phyloP scores from a whole-genome alignment of 2,329 filamentous ascomycete species.

The Ophiostoma tasmaniense region DNA sequence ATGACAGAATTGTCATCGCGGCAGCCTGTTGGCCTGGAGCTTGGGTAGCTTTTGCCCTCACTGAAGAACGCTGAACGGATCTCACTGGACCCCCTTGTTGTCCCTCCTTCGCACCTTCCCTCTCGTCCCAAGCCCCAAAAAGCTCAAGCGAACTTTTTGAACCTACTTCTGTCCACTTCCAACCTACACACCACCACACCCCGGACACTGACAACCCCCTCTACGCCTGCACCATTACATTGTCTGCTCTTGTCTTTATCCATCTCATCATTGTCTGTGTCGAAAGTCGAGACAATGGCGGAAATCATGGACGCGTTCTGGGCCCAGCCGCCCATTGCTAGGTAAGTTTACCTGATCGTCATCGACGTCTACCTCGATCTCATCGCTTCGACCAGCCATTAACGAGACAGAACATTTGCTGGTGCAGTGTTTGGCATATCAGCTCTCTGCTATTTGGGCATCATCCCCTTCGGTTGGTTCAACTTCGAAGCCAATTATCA shows the following conservation, averaged over 20 bases:
- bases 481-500: conserved; percentile 41
- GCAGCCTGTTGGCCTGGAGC: conserved; percentile 21
- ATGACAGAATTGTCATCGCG: conserved; percentile 21
- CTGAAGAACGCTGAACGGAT: conserved; percentile 22
- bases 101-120: background rate
- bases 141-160: background rate
- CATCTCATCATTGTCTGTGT: conserved; percentile 1
- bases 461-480: conserved; percentile 45
- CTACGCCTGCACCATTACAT: background rate
- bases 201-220: background rate
- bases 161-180: background rate
- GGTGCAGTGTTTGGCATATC: conserved; percentile 56
- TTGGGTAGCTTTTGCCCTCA: conserved; percentile 17
- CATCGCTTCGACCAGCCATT: conserved; percentile 13
- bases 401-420: conserved; percentile 52
- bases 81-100: background rate
- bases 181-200: background rate
- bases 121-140: background rate
- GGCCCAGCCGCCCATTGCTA: conserved; percentile 32
- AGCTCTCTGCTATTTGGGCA: conserved; percentile 47
- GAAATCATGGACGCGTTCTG: conserved; percentile 28
- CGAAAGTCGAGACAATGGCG: conserved; percentile 27
- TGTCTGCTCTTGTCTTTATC: background rate
- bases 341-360: conserved; percentile 24
- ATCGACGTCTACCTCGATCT: background rate